Evolutionary conservation across 768 basidiomycete species (phyloP), one percentile per base, ranked within the genome.

Genomic region (Suillus subaureus): DNA sequence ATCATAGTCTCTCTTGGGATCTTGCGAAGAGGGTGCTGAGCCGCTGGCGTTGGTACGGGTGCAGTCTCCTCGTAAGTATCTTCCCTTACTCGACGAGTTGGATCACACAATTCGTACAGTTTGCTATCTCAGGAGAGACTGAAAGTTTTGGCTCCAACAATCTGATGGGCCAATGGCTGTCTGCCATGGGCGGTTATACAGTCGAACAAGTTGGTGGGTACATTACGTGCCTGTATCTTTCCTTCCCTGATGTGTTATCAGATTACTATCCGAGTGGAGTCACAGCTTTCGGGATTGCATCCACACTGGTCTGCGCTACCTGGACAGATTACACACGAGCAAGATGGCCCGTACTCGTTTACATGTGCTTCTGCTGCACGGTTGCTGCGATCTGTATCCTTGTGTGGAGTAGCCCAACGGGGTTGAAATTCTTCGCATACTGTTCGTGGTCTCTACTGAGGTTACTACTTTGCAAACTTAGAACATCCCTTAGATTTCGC

Each of bases 351-450:
- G 87, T 89, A 57, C 81, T 90, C 26, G 81, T 90, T 18, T 85
- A 86, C 72, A 89, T 90, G 85, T 80, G 81, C 40, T 67, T 83
- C n/a, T 81, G 84, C 26, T 83, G 81, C 64, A 85, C 86, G 49
- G 73, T 81, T 42, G 81, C 87, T 15, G 79, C 84, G 18, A 82
- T 86, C 57, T 86, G 84, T 70, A 82, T 92, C 60, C 79, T 92
- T 37, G 82, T 87, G 4, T 88, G 87, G 86, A 79, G 78, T 61
- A 84, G 81, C 63, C 85, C 90, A 5, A 85, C 77, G 0, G 84
- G 81, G 1, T 83, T 88, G n/a, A 89, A 89, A 67, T 91, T 89
- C 74, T 90, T 92, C 68, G 92, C 89, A 5, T 93, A 89, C 71
- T 91, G 89, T 85, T 65, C 66, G 82, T 80, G 11, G 12, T 67